Evolutionary conservation across 2,329 filamentous ascomycete species (phyloP), one percentile per base, ranked within the genome.

Genomic region (Periconia digitata): DNA sequence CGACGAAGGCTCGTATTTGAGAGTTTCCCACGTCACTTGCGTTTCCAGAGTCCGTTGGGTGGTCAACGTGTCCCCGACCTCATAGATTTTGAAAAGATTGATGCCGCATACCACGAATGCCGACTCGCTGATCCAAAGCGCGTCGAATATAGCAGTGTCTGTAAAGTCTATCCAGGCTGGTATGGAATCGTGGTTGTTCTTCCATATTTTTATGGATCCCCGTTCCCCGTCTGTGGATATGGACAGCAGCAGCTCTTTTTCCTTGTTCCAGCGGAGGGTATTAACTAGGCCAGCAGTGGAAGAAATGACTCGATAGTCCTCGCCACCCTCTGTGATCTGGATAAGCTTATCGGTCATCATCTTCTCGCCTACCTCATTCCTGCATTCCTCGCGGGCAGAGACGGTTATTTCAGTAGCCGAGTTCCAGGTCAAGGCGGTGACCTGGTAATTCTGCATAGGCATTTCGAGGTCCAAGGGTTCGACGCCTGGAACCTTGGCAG

Each of bases 41-140:
- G 66, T 71, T 13, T 67, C 58, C 13, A 70, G 52, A 1, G 66
- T 69, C 40, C 60, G 63, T 44, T 66, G 63, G 13, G 60, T 56
- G 1, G 54, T 60, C 18, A 70, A 27, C 1, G 51, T 43, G 0
- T 69, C 60, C 22, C 53, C 56, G 18, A 74, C 62, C 16, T 71
- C 61, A 56, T 73, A 74, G 3, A 71, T 61, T 21, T 70, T 67
- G 44, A 74, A 65, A 3, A 72, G 58, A 18, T 69, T 60, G 8
- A 71, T 69, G 10, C 76, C 75, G 44, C 72, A 75, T 10, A 77
- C 72, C 8, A 74, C 64, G 50, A 79, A 76, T 2, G 64, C 63
- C 3, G 71, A 66, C 13, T 74, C 69, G 38, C 61, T 71, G 35
- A 71, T 72, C 75, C 76, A 78, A 12, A 69, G 66, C 1, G 72